phyloP scores from a whole-genome alignment of 2,329 filamentous ascomycete species.

The Ceratocystis eucalypticola region DNA sequence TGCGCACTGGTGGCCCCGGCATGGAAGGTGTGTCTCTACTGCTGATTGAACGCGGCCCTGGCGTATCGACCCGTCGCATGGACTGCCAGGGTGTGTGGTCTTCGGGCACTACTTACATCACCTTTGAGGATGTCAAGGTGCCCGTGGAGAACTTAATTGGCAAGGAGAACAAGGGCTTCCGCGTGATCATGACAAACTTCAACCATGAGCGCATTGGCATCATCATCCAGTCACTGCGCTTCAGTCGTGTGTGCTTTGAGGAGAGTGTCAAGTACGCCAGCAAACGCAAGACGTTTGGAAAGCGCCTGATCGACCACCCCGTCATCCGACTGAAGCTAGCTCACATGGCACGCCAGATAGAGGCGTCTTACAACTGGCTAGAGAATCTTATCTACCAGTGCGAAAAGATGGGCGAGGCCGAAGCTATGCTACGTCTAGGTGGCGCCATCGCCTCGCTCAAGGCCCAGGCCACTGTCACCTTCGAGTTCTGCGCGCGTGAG shows the following conservation, averaged over 20 bases:
- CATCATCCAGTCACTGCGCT: constrained; percentile 92
- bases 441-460: constrained; percentile 89
- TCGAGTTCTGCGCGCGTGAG: constrained; percentile 95
- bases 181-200: constrained; percentile 99
- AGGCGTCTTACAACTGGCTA: constrained; percentile 92
- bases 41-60: constrained; percentile 79
- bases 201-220: constrained; percentile 99
- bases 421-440: constrained; percentile 91
- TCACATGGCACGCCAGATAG: constrained; percentile 96
- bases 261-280: constrained; percentile 93
- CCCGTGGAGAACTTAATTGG: constrained; percentile 97
- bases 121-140: constrained; percentile 97
- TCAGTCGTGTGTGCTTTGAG: constrained; percentile 93
- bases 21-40: constrained; percentile 90
- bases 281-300: constrained; percentile 94
- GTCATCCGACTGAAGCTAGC: constrained; percentile 96
- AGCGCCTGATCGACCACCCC: constrained; percentile 90
- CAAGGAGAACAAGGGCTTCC: constrained; percentile 97
- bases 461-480: constrained; percentile 84
- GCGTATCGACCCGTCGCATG: constrained; percentile 88
- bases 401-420: constrained; percentile 79
- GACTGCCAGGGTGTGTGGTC: constrained; percentile 97
- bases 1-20: constrained; percentile 73
- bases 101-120: constrained; percentile 90
- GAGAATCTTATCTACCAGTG: constrained; percentile 93